Base-by-base conservation (phyloP, 1,284 basidiomycete genomes). In the Erythrobasidium hasegawianum region DNA sequence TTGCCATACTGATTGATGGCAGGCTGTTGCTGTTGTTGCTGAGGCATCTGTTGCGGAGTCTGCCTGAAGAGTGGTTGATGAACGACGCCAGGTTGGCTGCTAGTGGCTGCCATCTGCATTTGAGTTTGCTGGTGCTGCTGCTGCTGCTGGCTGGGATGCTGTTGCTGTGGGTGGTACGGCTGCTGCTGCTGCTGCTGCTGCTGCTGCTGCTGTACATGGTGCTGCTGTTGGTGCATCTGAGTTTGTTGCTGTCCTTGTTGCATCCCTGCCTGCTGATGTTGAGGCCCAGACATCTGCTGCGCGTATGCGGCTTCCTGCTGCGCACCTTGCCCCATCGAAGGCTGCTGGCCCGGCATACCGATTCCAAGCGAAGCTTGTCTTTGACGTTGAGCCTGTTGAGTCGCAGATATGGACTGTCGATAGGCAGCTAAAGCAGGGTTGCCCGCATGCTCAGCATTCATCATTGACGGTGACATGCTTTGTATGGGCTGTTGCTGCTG, bases 111-210 rank as follows among this genome's bases (percentile, higher is more conserved):
- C 50, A 43, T 33, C 8, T 2, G 1, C 26, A 47, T 29, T 38
- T 60, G 59, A 7, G 20, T 26, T 39, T 22, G 27, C 20, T 38
- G n/a, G n/a, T n/a, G 55, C 52, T 53, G 50, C 39, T 60, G 47
- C 1, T 40, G 59, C 45, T 53, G 40, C 18, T 49, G 40, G 22
- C 45, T 24, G 26, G 45, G 40, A 13, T 50, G 43, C 38, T 59
- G 58, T 14, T 59, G 57, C 20, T 24, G n/a, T n/a, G n/a, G n/a
- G 38, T 10, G 13, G 26, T 11, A 11, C 11, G 40, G 11, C 10
- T 59, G 59, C 38, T 62, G 59, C 33, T 54, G 47, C 5, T 54
- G 49, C 20, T 61, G 59, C 20, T 61, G 59, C 24, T 54, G 57
- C 18, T 33, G 22, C 14, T 38, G 27, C 27, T 53, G 59, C 20